Evolutionary conservation across 305 asterid species (phyloP).

Genomic region (Solanum hybrid): DNA sequence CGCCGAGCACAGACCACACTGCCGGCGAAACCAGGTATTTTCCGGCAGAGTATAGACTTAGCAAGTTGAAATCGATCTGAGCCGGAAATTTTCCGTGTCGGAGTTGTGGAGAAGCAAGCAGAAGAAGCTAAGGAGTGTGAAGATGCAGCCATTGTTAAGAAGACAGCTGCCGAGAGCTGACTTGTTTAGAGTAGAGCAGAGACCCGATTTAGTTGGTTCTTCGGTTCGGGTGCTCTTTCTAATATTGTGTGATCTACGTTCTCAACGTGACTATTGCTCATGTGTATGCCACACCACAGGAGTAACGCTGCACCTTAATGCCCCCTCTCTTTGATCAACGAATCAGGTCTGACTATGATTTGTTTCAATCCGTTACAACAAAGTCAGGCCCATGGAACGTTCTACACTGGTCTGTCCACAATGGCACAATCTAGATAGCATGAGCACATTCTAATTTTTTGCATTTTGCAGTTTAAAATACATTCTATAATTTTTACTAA

Average conservation of each 20-base stretch:
- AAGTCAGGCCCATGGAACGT: background rate
- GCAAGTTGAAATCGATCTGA: slow-evolving; percentile 16
- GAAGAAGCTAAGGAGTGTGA: slow-evolving; percentile 28
- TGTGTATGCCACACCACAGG: background rate
- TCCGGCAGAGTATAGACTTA: slow-evolving; percentile 16
- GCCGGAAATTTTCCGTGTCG: slow-evolving; percentile 14
- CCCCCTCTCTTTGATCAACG: background rate
- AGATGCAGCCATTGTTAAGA: slow-evolving; percentile 56
- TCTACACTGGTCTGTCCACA: background rate
- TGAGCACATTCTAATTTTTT: background rate
- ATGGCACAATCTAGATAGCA: background rate
- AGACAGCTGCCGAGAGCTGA: background rate
- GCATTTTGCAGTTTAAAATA: background rate
- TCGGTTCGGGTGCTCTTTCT: background rate
- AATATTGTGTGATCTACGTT: background rate
- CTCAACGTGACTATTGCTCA: background rate
- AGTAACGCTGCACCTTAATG: background rate
- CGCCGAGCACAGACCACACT: slow-evolving; percentile 27
- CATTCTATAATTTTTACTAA: background rate
- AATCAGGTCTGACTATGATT: background rate
- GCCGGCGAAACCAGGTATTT: slow-evolving; percentile 5
- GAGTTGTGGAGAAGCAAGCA: slow-evolving; percentile 36
- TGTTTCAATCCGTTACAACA: background rate
- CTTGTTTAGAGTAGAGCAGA: background rate
- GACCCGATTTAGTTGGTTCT: background rate